Conservation (phyloP, 2,329 filamentous ascomycete species). For the Trichoderma sp. region DNA sequence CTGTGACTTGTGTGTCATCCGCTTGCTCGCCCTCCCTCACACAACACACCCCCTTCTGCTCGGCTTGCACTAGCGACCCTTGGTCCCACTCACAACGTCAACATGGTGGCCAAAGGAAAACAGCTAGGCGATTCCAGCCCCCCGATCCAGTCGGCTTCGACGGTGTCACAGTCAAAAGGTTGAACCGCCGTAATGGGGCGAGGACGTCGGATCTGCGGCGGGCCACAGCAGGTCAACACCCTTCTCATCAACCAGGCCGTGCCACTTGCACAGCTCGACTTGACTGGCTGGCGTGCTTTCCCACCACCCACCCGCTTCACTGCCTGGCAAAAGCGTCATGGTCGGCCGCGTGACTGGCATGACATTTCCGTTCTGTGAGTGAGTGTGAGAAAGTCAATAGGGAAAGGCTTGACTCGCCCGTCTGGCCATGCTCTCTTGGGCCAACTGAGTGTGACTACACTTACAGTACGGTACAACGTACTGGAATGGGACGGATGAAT, state of each 20-base stretch:
- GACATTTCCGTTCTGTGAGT: constrained; percentile 1
- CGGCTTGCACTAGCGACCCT: constrained; percentile 33
- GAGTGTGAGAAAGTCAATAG: background rate
- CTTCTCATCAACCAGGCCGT: constrained; percentile 10
- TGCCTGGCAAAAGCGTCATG: constrained; percentile 20
- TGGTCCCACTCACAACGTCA: constrained; percentile 26
- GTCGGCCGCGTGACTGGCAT: constrained; percentile 21
- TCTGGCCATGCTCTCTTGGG: background rate
- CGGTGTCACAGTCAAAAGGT: constrained; percentile 22
- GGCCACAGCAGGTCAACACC: constrained; percentile 20
- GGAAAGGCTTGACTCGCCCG: constrained; percentile 16
- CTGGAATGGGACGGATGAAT: constrained; percentile 15
- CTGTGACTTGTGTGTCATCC: constrained; percentile 35
- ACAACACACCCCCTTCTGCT: constrained; percentile 29
- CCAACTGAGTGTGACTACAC: background rate
- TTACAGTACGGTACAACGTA: background rate
- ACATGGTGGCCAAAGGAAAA: constrained; percentile 20
- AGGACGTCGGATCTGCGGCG: constrained; percentile 23
- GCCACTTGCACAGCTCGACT: background rate
- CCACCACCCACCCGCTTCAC: constrained; percentile 15
- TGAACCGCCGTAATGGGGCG: constrained; percentile 24
- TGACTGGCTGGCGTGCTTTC: background rate
- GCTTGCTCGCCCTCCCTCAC: constrained; percentile 27
- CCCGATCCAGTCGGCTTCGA: constrained; percentile 24
- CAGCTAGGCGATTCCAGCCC: constrained; percentile 24